Percentiles rank a stretch among this genome's conserved stretches.
Evolutionary conservation across 2,329 filamentous ascomycete genomes (phyloP).

Genomic region (Phoma sp.): DNA sequence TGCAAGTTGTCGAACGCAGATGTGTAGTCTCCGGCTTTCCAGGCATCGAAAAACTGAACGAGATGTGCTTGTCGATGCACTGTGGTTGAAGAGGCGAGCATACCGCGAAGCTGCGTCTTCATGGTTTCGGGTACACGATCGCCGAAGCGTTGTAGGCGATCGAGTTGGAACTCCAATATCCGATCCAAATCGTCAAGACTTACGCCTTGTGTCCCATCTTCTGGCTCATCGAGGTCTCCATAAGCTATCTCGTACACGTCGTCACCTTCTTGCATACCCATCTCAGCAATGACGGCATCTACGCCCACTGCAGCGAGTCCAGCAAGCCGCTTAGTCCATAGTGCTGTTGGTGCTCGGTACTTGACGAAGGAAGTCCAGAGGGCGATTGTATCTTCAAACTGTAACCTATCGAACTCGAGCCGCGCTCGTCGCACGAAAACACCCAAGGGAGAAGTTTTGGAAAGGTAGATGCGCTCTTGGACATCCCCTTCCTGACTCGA

Average conservation of each 20-base stretch:
- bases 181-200: slow-evolving; percentile 82
- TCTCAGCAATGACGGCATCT: slow-evolving; percentile 66
- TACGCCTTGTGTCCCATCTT: slow-evolving; percentile 54
- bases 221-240: slow-evolving; percentile 53
- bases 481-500: slow-evolving; percentile 21
- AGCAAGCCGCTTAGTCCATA: slow-evolving; percentile 59
- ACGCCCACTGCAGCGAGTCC: slow-evolving; percentile 50
- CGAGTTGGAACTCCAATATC: slow-evolving; percentile 85
- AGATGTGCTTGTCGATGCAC: slow-evolving; percentile 79
- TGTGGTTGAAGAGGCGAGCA: slow-evolving; percentile 71
- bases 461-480: slow-evolving; percentile 63
- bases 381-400: slow-evolving; percentile 77
- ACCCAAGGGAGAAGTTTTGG: slow-evolving; percentile 79
- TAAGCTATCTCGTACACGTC: slow-evolving; percentile 59
- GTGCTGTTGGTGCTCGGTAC: slow-evolving; percentile 78
- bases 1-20: slow-evolving; percentile 91
- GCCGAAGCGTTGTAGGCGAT: slow-evolving; percentile 86
- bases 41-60: slow-evolving; percentile 86
- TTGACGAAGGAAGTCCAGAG: slow-evolving; percentile 84
- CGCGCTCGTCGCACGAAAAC: slow-evolving; percentile 77
- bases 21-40: slow-evolving; percentile 88
- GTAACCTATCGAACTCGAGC: slow-evolving; percentile 79
- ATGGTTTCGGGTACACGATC: slow-evolving; percentile 78
- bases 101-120: slow-evolving; percentile 70
- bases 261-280: slow-evolving; percentile 61